These are phyloP conservation scores for Fusarium tuaranense DNA, from an alignment of 2,329 filamentous ascomycete genomes.

Conservation along the genomic window DNA sequence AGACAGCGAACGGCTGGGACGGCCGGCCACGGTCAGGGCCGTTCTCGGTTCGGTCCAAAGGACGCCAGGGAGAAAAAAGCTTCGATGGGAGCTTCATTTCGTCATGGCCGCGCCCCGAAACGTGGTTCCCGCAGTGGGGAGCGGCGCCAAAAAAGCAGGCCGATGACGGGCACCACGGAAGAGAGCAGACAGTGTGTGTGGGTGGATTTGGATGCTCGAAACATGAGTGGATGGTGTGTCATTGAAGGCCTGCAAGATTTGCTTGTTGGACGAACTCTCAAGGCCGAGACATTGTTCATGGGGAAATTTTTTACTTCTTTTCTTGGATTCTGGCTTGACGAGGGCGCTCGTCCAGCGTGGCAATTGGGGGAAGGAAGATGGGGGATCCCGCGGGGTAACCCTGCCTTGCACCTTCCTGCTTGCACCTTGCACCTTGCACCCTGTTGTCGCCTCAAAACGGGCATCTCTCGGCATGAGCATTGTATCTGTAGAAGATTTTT, in stretches of 20 bases:
- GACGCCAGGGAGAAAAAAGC: constrained; percentile 32
- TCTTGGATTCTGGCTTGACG: neutral
- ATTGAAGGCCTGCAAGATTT: constrained; percentile 1
- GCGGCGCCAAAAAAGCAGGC: constrained; percentile 12
- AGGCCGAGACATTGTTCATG: neutral
- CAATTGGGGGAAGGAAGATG: constrained; percentile 21
- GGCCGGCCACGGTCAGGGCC: constrained; percentile 17
- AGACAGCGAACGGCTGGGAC: constrained; percentile 11
- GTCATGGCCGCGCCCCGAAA: constrained; percentile 33
- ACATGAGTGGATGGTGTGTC: constrained; percentile 7
- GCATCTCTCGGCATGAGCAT: neutral
- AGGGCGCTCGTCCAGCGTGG: neutral
- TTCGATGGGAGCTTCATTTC: constrained; percentile 29
- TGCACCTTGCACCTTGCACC: constrained; percentile 6
- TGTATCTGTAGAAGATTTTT: neutral
- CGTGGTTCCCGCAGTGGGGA: constrained; percentile 38
- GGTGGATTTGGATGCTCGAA: neutral
- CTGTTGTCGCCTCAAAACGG: neutral
- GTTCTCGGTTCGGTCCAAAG: constrained; percentile 46
- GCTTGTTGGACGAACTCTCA: constrained; percentile 14
- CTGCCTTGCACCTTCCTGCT: constrained; percentile 18
- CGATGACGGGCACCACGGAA: constrained; percentile 10
- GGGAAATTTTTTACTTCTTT: neutral
- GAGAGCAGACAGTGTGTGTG: neutral
- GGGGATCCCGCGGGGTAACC: constrained; percentile 34